Percentiles rank a stretch among this genome's conserved stretches.
Conservation (phyloP, 495 filamentous ascomycete species). For the Margaritispora aquatica region DNA sequence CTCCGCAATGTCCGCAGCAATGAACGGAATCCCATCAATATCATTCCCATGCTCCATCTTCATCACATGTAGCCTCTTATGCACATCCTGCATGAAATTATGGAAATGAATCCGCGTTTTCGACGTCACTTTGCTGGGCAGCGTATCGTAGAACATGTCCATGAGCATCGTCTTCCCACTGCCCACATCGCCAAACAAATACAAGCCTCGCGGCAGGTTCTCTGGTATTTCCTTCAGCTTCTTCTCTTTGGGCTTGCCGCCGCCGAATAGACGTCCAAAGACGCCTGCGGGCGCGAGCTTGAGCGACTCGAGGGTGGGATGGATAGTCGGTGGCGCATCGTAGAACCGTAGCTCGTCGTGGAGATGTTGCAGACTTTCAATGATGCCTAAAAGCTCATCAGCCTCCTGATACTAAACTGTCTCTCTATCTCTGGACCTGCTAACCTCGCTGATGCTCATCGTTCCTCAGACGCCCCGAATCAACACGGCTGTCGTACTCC, state of each 20-base stretch:
- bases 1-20: conserved; percentile 88
- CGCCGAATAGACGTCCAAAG: conserved; percentile 64
- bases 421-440: conserved; percentile 11
- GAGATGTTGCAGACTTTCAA: conserved; percentile 81
- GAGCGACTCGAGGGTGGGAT: conserved; percentile 69
- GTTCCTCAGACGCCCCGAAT: conserved; percentile 63
- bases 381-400: conserved; percentile 54
- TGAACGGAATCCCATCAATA: conserved; percentile 85
- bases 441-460: conserved; percentile 87
- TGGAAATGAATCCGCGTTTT: conserved; percentile 99
- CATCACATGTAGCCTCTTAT: conserved; percentile 82
- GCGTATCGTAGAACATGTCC: conserved; percentile 96
- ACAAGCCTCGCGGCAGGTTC: conserved; percentile 79
- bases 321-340: conserved; percentile 61
- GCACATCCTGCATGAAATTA: conserved; percentile 99
- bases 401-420: background rate
- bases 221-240: conserved; percentile 51
- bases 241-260: conserved; percentile 31
- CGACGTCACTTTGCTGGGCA: conserved; percentile 69
- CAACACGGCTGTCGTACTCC: conserved; percentile 81
- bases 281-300: conserved; percentile 51
- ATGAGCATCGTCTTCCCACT: conserved; percentile 99
- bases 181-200: conserved; percentile 95
- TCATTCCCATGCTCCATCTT: conserved; percentile 88
- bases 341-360: conserved; percentile 79